Evolutionary conservation across 148 eudicot genomes (phyloP).

Genomic region (Camellia lanceoleosa): DNA sequence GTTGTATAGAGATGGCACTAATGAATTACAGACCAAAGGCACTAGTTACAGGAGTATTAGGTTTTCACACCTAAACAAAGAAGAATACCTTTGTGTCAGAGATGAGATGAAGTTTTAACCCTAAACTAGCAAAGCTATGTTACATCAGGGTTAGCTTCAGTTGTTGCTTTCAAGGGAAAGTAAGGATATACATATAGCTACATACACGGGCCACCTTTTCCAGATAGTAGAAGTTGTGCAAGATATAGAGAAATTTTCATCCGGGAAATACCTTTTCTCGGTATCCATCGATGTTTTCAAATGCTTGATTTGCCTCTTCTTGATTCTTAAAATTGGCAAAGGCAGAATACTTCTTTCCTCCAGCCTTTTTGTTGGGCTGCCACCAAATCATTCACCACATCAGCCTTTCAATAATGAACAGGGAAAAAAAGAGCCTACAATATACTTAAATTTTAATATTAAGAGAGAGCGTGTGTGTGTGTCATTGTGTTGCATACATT

Average conservation of each 20-base stretch:
- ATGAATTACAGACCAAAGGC: not conserved
- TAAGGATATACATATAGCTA: not conserved
- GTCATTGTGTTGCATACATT: not conserved
- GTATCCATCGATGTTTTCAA: constrained; percentile 45
- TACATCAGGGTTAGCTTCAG: not conserved
- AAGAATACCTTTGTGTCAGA: not conserved
- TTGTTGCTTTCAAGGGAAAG: not conserved
- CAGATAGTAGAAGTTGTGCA: not conserved
- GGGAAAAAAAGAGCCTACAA: not conserved
- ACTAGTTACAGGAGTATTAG: no score
- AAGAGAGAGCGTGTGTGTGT: no score
- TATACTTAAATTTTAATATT: not conserved
- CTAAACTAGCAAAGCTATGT: not conserved
- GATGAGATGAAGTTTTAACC: not conserved
- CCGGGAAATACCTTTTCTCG: constrained; percentile 42
- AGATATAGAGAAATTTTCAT: not conserved
- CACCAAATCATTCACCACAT: constrained; percentile 20
- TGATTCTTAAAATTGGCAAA: constrained; percentile 46
- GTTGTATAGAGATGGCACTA: not conserved
- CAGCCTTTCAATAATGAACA: not conserved
- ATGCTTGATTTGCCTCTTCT: constrained; percentile 56
- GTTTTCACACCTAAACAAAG: not conserved
- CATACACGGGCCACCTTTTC: not conserved
- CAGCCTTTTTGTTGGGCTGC: constrained; percentile 44
- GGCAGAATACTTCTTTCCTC: constrained; percentile 54